Conservation (phyloP, 2,329 filamentous ascomycete genomes). For the Sphaerostilbella broomeana region DNA sequence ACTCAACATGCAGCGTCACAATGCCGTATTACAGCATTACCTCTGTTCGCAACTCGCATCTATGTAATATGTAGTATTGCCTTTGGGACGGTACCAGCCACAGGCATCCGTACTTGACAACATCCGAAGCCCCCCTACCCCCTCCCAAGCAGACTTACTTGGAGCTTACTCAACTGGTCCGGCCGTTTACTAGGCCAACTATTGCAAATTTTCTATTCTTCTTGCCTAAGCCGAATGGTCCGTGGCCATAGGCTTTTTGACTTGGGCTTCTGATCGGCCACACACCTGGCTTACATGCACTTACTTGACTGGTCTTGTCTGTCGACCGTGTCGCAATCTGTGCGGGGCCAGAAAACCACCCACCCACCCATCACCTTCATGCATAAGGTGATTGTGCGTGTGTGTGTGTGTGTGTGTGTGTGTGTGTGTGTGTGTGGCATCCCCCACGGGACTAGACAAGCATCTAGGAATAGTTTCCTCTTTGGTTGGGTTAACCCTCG, state of each 20-base stretch:
- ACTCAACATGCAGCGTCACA: background rate
- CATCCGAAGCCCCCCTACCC: too few relatives aligned
- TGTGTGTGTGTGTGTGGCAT: slow-evolving; percentile 11
- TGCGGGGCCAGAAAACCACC: slow-evolving; percentile 1
- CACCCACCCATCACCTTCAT: slow-evolving; percentile 4
- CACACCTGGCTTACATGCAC: background rate
- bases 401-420: slow-evolving; percentile 11
- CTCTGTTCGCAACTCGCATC: too few relatives aligned
- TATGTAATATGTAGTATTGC: background rate
- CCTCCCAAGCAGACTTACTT: too few relatives aligned
- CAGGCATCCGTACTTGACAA: too few relatives aligned
- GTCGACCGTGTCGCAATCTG: background rate
- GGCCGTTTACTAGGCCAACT: too few relatives aligned
- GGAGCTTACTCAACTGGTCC: too few relatives aligned
- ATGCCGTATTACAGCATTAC: too few relatives aligned
- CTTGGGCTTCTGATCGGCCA: slow-evolving; percentile 1
- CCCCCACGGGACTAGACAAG: slow-evolving; percentile 9
- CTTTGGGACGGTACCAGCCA: too few relatives aligned
- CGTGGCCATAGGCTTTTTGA: slow-evolving; percentile 6
- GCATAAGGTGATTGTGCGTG: too few relatives aligned
- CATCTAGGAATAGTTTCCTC: slow-evolving; percentile 7
- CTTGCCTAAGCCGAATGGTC: slow-evolving; percentile 1
- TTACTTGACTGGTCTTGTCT: background rate
- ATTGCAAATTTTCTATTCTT: background rate
- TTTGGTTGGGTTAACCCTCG: slow-evolving; percentile 11